These are phyloP conservation scores for Tulasnella sp. DNA, from an alignment of 768 basidiomycete species.

Conservation along the genomic window DNA sequence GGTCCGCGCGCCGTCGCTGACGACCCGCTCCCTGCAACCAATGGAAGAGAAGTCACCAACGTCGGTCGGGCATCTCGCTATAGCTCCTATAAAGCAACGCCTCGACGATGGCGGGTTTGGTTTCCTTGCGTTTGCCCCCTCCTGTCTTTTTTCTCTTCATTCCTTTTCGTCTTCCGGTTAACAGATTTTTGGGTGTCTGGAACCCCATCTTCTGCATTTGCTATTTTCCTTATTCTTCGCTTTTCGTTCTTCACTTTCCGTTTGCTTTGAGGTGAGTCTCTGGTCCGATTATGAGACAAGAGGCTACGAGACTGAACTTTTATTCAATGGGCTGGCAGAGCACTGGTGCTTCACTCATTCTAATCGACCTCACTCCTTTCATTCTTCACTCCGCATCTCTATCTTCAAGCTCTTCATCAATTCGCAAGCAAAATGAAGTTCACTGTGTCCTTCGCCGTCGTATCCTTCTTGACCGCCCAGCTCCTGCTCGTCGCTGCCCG, in stretches of 20 bases:
- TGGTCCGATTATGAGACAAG: too few relatives aligned
- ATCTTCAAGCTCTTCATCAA: neutral
- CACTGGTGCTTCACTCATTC: conserved; percentile 12
- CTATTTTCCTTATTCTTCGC: neutral
- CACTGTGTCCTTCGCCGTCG: neutral
- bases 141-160: neutral
- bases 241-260: neutral
- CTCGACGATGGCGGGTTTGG: neutral
- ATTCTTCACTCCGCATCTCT: neutral
- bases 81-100: neutral
- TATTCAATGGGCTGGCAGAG: neutral
- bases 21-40: neutral
- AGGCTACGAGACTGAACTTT: neutral
- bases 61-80: neutral
- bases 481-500: neutral
- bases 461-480: neutral
- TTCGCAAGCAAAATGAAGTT: conserved; percentile 6
- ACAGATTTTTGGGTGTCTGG: neutral
- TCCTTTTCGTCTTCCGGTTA: neutral
- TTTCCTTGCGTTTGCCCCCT: neutral
- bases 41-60: neutral
- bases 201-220: neutral
- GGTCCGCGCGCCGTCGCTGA: neutral
- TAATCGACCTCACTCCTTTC: neutral
- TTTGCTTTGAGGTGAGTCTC: neutral